A percentile compares a stretch with the other conserved stretches of the same genome.
phyloP scores from a whole-genome alignment of 345 rosid genomes.

The Brassica rapa region DNA sequence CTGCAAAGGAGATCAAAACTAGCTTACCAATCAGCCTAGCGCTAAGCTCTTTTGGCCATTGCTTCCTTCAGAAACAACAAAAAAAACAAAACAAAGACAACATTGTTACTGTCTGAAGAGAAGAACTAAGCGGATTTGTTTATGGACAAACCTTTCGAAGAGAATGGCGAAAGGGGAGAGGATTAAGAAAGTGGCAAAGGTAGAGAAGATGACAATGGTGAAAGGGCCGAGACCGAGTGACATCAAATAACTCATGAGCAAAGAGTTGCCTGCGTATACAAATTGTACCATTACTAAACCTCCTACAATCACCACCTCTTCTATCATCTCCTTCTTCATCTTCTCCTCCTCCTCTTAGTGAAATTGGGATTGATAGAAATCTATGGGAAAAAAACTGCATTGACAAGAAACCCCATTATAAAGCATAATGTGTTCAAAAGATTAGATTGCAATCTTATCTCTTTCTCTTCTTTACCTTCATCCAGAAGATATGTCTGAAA shows the following conservation, averaged over 20 bases:
- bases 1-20: conserved; percentile 70
- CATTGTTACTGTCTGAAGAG: background rate
- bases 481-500: conserved; percentile 23
- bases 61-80: conserved; percentile 52
- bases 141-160: conserved; percentile 63
- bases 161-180: conserved; percentile 67
- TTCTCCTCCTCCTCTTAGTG: conserved; percentile 3
- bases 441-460: background rate
- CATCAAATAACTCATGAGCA: conserved; percentile 73
- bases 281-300: conserved; percentile 70
- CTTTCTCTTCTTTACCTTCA: conserved; percentile 24
- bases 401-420: background rate
- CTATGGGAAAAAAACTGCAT: conserved; percentile 19
- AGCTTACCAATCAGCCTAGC: conserved; percentile 64
- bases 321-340: conserved; percentile 49
- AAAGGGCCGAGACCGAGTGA: conserved; percentile 72
- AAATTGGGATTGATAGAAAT: conserved; percentile 7
- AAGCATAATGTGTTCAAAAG: background rate
- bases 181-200: conserved; percentile 66
- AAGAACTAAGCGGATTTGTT: background rate
- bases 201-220: conserved; percentile 66
- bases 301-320: conserved; percentile 58
- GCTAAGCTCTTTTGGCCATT: conserved; percentile 66
- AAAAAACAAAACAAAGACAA: conserved; percentile 1
- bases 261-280: conserved; percentile 62